Evolutionary conservation across 192 early-diverging fungal species (phyloP), one percentile per base, ranked within the genome.

Genomic region (Chytriomyces hyalinus): DNA sequence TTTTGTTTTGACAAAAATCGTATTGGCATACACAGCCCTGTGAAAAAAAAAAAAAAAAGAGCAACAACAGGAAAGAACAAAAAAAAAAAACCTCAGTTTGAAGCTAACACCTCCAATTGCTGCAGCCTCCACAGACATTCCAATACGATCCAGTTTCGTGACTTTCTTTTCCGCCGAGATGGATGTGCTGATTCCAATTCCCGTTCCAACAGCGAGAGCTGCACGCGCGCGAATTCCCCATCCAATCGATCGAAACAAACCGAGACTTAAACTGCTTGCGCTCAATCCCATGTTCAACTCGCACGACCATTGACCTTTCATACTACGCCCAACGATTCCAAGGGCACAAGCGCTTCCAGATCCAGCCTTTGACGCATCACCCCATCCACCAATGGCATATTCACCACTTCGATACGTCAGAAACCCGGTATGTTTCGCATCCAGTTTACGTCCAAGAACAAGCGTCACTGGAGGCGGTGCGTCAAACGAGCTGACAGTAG

Each of bases 381-480:
- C 92, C 92, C 92, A 94, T 5, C 80, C 78, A 8, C 89, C 89
- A 49, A 95, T 80, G 6, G 80, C 73, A 86, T 89, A 95, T 47
- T 90, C 85, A 45, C 95, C 95, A 4, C 94, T 92, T 65, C 88
- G 88, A 60, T 90, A 93, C 6, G 91, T 92, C 66, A 98, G 78
- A 65, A 87, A 91, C 4, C 91, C 95, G 8, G 91, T 93, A n/a
- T 87, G 86, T 1, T 83, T 80, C 9, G 73, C 67, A 17, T 89
- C 88, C n/a, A 97, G 76, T 28, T 84, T 77, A 3, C 92, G 82
- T 24, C 94, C 94, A 64, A 86, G 77, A 2, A 91, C 89, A 49
- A 92, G 70, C 0, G 86, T 83, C 9, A 90, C 73, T 3, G 85
- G 84, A 6, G 97, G 95, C 53, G 94, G 94, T 5, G 84, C 81